Conservation (phyloP, 2,329 filamentous ascomycete genomes). For the Gaeumannomyces tritici region DNA sequence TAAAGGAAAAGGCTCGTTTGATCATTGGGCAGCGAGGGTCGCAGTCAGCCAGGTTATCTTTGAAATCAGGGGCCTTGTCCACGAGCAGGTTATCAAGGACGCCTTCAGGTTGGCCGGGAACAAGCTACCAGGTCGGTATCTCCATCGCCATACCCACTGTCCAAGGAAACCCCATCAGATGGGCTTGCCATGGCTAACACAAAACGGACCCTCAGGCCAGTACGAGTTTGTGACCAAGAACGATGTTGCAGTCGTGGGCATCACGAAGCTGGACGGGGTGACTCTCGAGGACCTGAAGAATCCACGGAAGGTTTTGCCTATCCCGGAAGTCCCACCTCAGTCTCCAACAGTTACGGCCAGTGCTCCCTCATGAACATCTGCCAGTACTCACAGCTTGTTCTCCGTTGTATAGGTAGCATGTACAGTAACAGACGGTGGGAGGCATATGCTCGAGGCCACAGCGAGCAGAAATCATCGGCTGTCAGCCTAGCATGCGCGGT, state of each 20-base stretch:
- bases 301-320: slow-evolving; percentile 55
- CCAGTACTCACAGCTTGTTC: neutral
- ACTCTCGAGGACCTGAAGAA: slow-evolving; percentile 77
- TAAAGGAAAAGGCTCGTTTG: slow-evolving; percentile 95
- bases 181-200: neutral
- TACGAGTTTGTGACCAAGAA: slow-evolving; percentile 95
- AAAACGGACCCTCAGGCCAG: slow-evolving; percentile 39
- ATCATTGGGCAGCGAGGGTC: slow-evolving; percentile 89
- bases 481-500: neutral
- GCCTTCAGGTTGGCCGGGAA: slow-evolving; percentile 89
- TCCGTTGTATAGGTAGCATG: neutral
- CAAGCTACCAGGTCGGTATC: slow-evolving; percentile 77
- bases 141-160: neutral
- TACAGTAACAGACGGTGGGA: neutral
- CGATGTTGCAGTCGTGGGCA: slow-evolving; percentile 79
- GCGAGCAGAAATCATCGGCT: neutral
- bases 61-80: slow-evolving; percentile 81
- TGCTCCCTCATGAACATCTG: slow-evolving; percentile 7
- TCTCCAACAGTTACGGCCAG: slow-evolving; percentile 19
- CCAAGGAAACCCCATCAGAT: neutral
- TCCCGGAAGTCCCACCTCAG: slow-evolving; percentile 24
- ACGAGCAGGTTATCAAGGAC: slow-evolving; percentile 90
- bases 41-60: slow-evolving; percentile 87
- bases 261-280: slow-evolving; percentile 78
- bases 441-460: neutral